A percentile compares a stretch with the other conserved stretches of the same genome.
Evolutionary conservation across 1,139 yeast genomes (phyloP).

Genomic region (Saccharomyces hybrid): DNA sequence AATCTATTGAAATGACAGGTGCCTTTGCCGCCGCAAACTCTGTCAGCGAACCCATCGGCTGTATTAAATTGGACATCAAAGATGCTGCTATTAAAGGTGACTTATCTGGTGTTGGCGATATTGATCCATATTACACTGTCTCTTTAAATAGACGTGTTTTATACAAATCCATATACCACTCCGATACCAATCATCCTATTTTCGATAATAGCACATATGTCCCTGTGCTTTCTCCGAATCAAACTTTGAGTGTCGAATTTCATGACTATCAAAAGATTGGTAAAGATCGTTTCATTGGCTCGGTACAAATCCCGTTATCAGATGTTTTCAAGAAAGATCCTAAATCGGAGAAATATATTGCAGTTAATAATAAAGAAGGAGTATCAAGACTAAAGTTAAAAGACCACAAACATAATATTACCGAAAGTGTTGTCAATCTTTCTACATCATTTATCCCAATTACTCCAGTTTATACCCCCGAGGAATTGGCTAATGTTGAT

Average conservation of each 20-base stretch:
- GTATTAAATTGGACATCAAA: constrained; percentile 50
- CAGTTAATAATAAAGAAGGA: constrained; percentile 31
- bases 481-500: constrained; percentile 43
- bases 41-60: constrained; percentile 49
- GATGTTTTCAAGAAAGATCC: constrained; percentile 44
- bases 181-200: constrained; percentile 48
- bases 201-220: constrained; percentile 53
- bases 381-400: constrained; percentile 39
- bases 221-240: constrained; percentile 56
- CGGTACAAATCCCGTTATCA: constrained; percentile 43
- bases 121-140: constrained; percentile 67
- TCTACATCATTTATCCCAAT: constrained; percentile 58
- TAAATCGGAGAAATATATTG: constrained; percentile 38
- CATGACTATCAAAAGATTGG: constrained; percentile 60
- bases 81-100: constrained; percentile 37
- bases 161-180: constrained; percentile 48
- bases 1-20: constrained; percentile 54
- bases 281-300: constrained; percentile 58
- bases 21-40: constrained; percentile 39
- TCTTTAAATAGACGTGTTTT: constrained; percentile 49
- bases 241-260: constrained; percentile 48
- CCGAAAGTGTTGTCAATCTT: constrained; percentile 45
- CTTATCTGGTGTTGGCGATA: constrained; percentile 57
- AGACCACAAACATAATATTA: constrained; percentile 35
- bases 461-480: constrained; percentile 51